phyloP scores from a whole-genome alignment of 2,329 filamentous ascomycete species.

The Epichloe hybrida region DNA sequence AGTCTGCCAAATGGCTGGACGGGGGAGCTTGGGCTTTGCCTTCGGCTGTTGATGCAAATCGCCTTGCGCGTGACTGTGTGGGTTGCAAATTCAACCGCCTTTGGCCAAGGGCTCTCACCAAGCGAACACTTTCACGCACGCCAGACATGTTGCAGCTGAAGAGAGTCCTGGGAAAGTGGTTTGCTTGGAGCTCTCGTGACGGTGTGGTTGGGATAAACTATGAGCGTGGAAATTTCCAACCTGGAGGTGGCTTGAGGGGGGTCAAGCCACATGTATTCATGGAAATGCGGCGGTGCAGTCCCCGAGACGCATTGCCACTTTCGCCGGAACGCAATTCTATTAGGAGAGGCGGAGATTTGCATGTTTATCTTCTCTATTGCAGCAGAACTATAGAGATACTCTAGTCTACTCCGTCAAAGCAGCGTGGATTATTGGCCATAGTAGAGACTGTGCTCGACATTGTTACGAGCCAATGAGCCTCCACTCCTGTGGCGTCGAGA shows the following conservation, averaged over 20 bases:
- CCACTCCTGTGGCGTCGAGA: too few species aligned
- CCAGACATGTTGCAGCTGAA: conserved; percentile 24
- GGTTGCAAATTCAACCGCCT: conserved; percentile 15
- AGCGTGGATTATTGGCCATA: too few species aligned
- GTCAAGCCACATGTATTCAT: conserved; percentile 11
- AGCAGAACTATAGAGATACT: too few species aligned
- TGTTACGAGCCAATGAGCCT: too few species aligned
- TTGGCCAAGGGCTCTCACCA: conserved; percentile 18
- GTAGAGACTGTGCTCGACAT: too few species aligned
- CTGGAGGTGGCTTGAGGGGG: conserved; percentile 10
- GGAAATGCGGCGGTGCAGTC: conserved; percentile 3
- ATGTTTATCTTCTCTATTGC: background rate
- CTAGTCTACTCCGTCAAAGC: too few species aligned
- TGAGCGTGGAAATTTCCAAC: conserved; percentile 20
- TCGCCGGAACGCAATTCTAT: too few species aligned
- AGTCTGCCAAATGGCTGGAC: conserved; percentile 27
- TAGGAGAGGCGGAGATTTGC: background rate
- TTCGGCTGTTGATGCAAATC: conserved; percentile 34
- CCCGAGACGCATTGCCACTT: background rate
- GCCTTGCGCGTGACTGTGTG: conserved; percentile 16
- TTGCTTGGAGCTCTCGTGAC: conserved; percentile 1
- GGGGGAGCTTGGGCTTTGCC: conserved; percentile 15
- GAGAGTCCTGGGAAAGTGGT: background rate
- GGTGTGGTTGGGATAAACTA: background rate
- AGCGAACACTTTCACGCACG: conserved; percentile 26